Evolutionary conservation across 176 grass and related monocot species (phyloP), one percentile per base, ranked within the genome.

Genomic region (Coix lacrymajobi): DNA sequence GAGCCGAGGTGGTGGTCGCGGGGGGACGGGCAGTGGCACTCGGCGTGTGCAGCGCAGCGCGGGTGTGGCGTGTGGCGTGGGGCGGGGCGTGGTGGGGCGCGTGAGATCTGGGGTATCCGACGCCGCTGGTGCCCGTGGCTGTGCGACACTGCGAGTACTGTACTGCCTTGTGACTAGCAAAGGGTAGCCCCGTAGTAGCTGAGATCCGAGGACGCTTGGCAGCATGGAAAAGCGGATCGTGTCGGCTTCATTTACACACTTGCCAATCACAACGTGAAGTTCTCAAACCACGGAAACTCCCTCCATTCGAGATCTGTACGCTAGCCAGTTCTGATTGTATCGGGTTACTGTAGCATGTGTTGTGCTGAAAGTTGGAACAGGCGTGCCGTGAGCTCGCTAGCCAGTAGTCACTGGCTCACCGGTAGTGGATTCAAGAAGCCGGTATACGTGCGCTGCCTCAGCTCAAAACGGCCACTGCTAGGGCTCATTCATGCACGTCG

Each of bases 61-160:
- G 30, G 12, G 69, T 17, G 22, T 11, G 71, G 11, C 0, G 60
- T 13, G 17, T 43, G 39, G 39, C 16, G 44, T 7, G 32, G 28
- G 39, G 39, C 16, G 44, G 3, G 32, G 28, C 0, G 38, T 4
- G 10, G 69, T 25, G 57, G 30, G 56, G 26, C 9, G 70, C 5
- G 71, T 30, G 60, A 83, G 81, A 83, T 83, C 81, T 16, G 62
- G 33, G 38, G 67, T 71, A 71, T 71, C 69, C 69, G 24, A 75
- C 41, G 43, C 62, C 1, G 62, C 39, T 16, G 52, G 26, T 46
- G 78, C 24, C 4, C 37, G 79, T 58, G 37, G 26, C 58, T 25
- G 12, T 8, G 68, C 24, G 29, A 32, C 41, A 11, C 25, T 72
- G 69, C 31, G 61, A 46, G 6, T 8, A 14, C 13, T 38, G 39